A percentile compares a stretch with the other conserved stretches of the same genome.
phyloP scores from a whole-genome alignment of 495 filamentous ascomycete genomes.

The Xylaria sp. region DNA sequence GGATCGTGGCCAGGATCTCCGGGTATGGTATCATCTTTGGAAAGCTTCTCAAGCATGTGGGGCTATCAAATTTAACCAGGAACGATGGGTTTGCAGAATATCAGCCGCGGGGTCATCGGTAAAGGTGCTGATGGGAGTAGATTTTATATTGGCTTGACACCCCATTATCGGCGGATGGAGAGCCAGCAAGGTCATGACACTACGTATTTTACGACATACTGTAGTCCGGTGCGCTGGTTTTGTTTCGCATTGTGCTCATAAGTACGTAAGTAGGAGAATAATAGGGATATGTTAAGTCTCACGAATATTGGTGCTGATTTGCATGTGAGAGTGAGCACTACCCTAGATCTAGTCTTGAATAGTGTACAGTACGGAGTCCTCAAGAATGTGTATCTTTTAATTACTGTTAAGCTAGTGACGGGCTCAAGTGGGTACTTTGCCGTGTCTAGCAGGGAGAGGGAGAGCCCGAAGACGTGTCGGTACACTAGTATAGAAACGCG shows the following conservation, averaged over 20 bases:
- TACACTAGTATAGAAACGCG: conserved; percentile 2
- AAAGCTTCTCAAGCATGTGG: background rate
- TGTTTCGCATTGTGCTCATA: background rate
- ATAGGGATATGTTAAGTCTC: background rate
- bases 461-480: conserved; percentile 4
- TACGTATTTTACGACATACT: background rate
- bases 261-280: too few species aligned
- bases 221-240: background rate
- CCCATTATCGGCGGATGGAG: background rate
- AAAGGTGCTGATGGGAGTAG: background rate
- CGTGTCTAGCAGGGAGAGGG: conserved; percentile 17
- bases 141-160: background rate
- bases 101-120: background rate
- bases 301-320: background rate
- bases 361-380: background rate
- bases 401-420: background rate
- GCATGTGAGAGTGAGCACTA: background rate
- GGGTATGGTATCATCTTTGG: background rate
- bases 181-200: background rate
- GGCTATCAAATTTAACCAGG: background rate
- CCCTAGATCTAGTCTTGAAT: background rate
- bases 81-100: background rate
- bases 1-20: background rate
- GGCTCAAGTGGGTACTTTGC: background rate
- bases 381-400: background rate